Conservation (phyloP, 2,329 filamentous ascomycete genomes). For the Colletotrichum zoysiae region DNA sequence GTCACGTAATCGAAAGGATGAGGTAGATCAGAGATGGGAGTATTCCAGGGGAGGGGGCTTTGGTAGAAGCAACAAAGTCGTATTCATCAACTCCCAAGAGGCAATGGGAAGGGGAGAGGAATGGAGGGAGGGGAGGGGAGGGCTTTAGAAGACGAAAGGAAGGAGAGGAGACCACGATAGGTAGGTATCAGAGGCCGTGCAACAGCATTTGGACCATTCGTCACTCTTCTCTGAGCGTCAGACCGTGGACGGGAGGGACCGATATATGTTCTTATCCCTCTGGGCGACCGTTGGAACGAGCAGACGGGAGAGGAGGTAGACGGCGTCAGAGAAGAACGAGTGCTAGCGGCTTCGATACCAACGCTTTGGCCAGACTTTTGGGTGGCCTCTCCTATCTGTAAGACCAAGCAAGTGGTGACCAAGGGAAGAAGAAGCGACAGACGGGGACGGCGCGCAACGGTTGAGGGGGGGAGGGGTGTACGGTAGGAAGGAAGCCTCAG, state of each 20-base stretch:
- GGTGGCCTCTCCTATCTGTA: neutral
- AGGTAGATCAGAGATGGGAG: constrained; percentile 8
- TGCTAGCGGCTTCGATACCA: constrained; percentile 21
- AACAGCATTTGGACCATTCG: constrained; percentile 15
- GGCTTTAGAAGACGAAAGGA: neutral
- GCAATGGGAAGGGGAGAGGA: neutral
- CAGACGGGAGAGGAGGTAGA: constrained; percentile 35
- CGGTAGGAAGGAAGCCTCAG: constrained; percentile 13
- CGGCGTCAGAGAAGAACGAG: constrained; percentile 32
- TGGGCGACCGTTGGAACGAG: constrained; percentile 28
- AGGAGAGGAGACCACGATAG: neutral
- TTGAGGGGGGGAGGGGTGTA: neutral
- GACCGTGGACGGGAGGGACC: constrained; percentile 23
- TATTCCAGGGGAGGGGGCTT: constrained; percentile 2
- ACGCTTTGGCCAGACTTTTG: constrained; percentile 33
- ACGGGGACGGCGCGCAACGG: constrained; percentile 8
- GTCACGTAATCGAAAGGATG: constrained; percentile 3
- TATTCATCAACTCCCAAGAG: constrained; percentile 1
- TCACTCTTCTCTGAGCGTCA: constrained; percentile 15
- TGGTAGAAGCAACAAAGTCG: neutral
- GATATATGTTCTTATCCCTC: constrained; percentile 36
- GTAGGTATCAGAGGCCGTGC: constrained; percentile 26
- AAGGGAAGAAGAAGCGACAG: constrained; percentile 12
- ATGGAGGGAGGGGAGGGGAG: no score
- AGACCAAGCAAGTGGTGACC: neutral